Evolutionary conservation across 192 early-diverging fungal genomes (phyloP).

Genomic region (Backusella circina): DNA sequence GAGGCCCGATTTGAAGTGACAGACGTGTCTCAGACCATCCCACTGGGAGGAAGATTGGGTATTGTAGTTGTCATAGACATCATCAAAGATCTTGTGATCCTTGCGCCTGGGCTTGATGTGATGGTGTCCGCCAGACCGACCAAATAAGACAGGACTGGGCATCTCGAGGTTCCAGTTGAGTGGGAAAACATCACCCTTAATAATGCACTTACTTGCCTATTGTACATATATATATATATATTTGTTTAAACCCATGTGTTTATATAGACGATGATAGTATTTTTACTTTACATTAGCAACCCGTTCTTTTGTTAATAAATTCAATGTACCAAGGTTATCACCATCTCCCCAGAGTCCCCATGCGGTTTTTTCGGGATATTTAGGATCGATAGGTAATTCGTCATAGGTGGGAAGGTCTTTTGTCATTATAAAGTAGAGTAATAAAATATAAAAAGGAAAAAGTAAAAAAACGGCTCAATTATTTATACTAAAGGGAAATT

Average conservation of each 20-base stretch:
- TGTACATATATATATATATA: neutral
- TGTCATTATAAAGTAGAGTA: neutral
- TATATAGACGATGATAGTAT: neutral
- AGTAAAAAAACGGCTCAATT: neutral
- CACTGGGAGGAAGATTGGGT: conserved; percentile 33
- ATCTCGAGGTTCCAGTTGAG: conserved; percentile 29
- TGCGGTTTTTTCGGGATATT: conserved; percentile 20
- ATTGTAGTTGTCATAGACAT: conserved; percentile 32
- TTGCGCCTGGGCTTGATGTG: neutral
- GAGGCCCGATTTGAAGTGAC: conserved; percentile 3
- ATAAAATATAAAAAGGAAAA: neutral
- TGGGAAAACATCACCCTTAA: conserved; percentile 20
- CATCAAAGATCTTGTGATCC: conserved; percentile 14
- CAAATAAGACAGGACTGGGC: conserved; percentile 9
- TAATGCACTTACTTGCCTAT: conserved; percentile 24
- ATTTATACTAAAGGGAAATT: neutral
- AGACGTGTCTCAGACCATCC: conserved; percentile 29
- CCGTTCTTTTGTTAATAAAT: conserved; percentile 16
- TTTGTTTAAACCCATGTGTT: neutral
- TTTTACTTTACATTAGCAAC: conserved; percentile 4
- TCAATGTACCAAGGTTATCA: conserved; percentile 30
- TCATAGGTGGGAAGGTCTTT: conserved; percentile 20
- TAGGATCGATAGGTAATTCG: conserved; percentile 28
- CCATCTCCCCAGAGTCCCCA: conserved; percentile 35
- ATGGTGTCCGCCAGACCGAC: neutral